Base-by-base conservation (phyloP, 768 basidiomycete species). In the Lentinus brumalis region DNA sequence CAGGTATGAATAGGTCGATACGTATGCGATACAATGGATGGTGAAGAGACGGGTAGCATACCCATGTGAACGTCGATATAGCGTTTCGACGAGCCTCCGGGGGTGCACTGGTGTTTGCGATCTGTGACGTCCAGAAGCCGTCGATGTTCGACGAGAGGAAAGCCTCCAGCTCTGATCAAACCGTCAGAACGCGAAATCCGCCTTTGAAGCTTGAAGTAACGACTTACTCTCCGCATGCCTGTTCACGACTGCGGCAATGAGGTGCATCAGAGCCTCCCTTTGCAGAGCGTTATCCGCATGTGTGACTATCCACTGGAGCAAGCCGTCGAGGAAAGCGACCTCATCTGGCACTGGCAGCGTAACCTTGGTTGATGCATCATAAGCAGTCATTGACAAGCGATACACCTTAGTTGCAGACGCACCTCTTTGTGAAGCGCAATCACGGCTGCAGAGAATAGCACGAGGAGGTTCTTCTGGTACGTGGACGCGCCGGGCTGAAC, bases 171-270 rank as follows among this genome's bases (percentile, higher is more conserved):
- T 81, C 88, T 89, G 53, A 15, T 18, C 3, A 38, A 53, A 64
- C 32, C 44, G n/a, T 56, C 14, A 57, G 38, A 42, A 60, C 38
- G 30, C 39, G 49, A 14, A 62, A 30, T 31, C 11, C 10, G 58
- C 21, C 21, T 26, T 26, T 7, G 16, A 56, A 54, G 35, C 40
- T 2, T 53, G 45, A 10, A 26, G 3, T 30, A 4, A 21, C 21
- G 46, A 65, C 81, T 63, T 50, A 94, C 95, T 86, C 42, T 86
- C 80, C 10, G 79, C 77, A 40, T 86, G 83, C 72, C 94, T 93
- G 72, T 98, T 97, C 30, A 94, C 74, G n/a, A 91, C 74, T 0
- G 87, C 82, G 1, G 88, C 80, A 16, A 93, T 70, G 3, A 86
- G 67, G 41, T 86, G 81, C 67, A 83, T 78, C 2, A 80, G 83